Evolutionary conservation across 73 alveolate species (phyloP), one percentile per base, ranked within the genome.

Genomic region (Tetrahymena thermophila): DNA sequence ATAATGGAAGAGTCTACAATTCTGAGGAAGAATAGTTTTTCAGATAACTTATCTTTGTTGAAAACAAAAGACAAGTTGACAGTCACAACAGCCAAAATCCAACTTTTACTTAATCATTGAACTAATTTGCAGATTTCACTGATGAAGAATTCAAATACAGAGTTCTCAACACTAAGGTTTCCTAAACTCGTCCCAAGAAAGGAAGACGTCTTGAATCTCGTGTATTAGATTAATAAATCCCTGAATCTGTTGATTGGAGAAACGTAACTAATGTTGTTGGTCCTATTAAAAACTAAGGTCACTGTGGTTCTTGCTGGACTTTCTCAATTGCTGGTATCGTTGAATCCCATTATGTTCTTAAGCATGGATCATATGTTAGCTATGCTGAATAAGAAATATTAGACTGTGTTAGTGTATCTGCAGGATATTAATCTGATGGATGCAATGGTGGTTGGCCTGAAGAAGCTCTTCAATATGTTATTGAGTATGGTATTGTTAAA

Each of bases 301-400:
- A 34, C 4, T 96, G 98, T 44, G 97, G 97, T 4, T 85, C 97
- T 4, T 56, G 97, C 94, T 96, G 97, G 97, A 97, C 98, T 17
- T 96, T 97, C 84, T 94, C 97, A 19, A 96, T 97, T 23, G 96
- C 93, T 15, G 98, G 97, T 35, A 96, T 97, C 35, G 93, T 95
- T 35, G 98, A 96, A 96, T 31, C 96, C 34, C 35, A 17, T 35
- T 84, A 40, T 85, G 28, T 16, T 35, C 84, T 96, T 28, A 35
- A 35, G 50, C 85, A 43, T 10, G 34, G 34, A 28, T 10, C 21
- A 42, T 13, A 55, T 15, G 58, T 35, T 44, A 85, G 19, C 31
- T 83, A 95, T 35, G 96, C 98, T 7, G 97, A 94, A 95, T 94
- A 96, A 94, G 38, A 96, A 35, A 93, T 96, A 10, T 93, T 96